Evolutionary conservation across 352 stramenopile species (phyloP).

Genomic region (Phytophthora cactorum): DNA sequence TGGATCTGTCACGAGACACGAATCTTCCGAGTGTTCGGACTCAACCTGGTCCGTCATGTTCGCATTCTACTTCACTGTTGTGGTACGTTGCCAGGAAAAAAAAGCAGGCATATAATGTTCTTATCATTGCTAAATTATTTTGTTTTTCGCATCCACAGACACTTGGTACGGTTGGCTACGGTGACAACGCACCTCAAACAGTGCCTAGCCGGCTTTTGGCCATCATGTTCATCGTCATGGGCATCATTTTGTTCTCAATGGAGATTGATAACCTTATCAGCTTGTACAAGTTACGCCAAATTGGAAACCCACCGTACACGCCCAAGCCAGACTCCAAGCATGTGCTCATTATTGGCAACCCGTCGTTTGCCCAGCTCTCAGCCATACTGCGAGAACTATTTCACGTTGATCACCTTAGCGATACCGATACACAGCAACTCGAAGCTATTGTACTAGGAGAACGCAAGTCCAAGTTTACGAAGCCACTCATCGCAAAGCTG

Average conservation of each 20-base stretch:
- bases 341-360: slow-evolving; percentile 87
- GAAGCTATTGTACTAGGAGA: slow-evolving; percentile 79
- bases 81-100: slow-evolving; percentile 50
- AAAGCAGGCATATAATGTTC: neutral
- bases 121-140: slow-evolving; percentile 12
- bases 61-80: slow-evolving; percentile 89
- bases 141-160: slow-evolving; percentile 44
- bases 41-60: slow-evolving; percentile 91
- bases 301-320: slow-evolving; percentile 80
- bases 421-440: slow-evolving; percentile 52
- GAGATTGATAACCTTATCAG: slow-evolving; percentile 90
- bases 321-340: slow-evolving; percentile 72
- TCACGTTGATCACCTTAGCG: slow-evolving; percentile 78
- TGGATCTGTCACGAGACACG: slow-evolving; percentile 58
- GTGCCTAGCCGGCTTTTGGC: slow-evolving; percentile 82
- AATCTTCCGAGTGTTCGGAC: slow-evolving; percentile 50
- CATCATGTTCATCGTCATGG: slow-evolving; percentile 91
- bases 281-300: slow-evolving; percentile 83
- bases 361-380: slow-evolving; percentile 82
- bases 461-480: slow-evolving; percentile 72
- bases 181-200: slow-evolving; percentile 84
- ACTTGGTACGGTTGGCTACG: slow-evolving; percentile 88
- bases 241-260: slow-evolving; percentile 88
- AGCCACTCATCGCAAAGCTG: slow-evolving; percentile 71
- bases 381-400: slow-evolving; percentile 89